A percentile compares a stretch with the other conserved stretches of the same genome.
phyloP scores from a whole-genome alignment of 192 early-diverging fungal genomes.

The Polychytrium aggregatum region DNA sequence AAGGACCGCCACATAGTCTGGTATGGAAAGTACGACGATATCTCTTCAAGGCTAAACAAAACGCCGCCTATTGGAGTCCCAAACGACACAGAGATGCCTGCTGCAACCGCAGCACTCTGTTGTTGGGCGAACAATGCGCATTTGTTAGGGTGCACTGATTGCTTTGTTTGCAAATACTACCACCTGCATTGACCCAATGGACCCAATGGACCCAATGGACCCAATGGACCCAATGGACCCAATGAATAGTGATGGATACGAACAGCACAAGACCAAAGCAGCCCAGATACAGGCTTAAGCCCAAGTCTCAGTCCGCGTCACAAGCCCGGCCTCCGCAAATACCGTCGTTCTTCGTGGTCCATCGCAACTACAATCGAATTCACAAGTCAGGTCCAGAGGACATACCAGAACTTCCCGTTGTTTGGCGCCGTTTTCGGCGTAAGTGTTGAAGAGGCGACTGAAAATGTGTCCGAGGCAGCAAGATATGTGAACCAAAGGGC shows the following conservation, averaged over 20 bases:
- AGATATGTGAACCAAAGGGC: conserved; percentile 90
- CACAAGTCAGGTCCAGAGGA: not conserved
- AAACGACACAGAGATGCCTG: conserved; percentile 96
- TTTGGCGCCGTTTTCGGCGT: conserved; percentile 65
- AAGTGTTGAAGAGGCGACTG: conserved; percentile 64
- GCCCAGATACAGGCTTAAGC: too few relatives aligned
- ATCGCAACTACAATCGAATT: not conserved
- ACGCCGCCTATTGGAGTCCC: conserved; percentile 91
- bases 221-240: too few relatives aligned
- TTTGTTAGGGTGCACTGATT: too few relatives aligned
- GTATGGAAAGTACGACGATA: conserved; percentile 88
- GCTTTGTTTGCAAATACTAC: too few relatives aligned
- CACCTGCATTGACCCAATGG: too few relatives aligned
- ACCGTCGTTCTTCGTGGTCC: too few relatives aligned
- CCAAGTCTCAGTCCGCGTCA: too few relatives aligned
- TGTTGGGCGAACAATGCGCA: too few relatives aligned
- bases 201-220: not conserved
- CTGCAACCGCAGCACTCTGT: conserved; percentile 64
- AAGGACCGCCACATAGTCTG: conserved; percentile 95
- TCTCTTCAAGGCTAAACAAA: conserved; percentile 73
- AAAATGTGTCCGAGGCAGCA: conserved; percentile 87
- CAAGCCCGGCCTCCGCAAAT: too few relatives aligned
- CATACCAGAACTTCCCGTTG: conserved; percentile 31
- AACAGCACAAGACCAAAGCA: too few relatives aligned
- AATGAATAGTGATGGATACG: too few relatives aligned